These are phyloP conservation scores for Phytopythium mirpurense DNA, from an alignment of 352 stramenopile species.

Conservation along the genomic window DNA sequence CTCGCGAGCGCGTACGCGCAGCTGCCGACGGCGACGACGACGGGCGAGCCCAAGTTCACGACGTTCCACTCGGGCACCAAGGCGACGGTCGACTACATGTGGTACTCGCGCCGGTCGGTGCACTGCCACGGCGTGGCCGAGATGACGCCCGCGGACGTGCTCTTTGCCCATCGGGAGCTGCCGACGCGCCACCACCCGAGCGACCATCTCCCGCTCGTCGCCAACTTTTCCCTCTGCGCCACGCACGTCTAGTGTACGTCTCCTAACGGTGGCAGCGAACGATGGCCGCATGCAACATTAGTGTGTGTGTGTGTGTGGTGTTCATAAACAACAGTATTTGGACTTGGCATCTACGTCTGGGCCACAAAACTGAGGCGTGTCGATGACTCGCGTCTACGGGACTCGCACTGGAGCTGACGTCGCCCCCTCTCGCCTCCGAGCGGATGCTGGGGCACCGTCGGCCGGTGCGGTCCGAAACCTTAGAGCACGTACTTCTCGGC, in stretches of 20 bases:
- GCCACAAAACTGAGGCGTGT: slow-evolving; percentile 3
- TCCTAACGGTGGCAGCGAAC: too few relatives aligned
- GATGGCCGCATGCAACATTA: not conserved
- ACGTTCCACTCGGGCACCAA: slow-evolving; percentile 61
- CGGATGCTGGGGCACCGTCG: too few relatives aligned
- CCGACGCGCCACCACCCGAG: slow-evolving; percentile 51
- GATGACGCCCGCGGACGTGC: slow-evolving; percentile 40
- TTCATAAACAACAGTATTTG: slow-evolving; percentile 4
- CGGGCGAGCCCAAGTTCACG: slow-evolving; percentile 68
- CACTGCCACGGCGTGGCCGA: slow-evolving; percentile 64
- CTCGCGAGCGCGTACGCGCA: slow-evolving; percentile 67
- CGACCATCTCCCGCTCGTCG: slow-evolving; percentile 64
- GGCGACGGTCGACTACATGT: slow-evolving; percentile 66
- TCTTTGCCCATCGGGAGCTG: slow-evolving; percentile 45
- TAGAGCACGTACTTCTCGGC: slow-evolving; percentile 32
- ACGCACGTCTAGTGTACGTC: slow-evolving; percentile 4
- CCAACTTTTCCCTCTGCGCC: slow-evolving; percentile 43
- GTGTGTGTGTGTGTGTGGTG: too few relatives aligned
- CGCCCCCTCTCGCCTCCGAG: too few relatives aligned
- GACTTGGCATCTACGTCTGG: slow-evolving; percentile 8
- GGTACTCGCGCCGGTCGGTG: slow-evolving; percentile 40
- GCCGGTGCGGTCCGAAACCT: not conserved
- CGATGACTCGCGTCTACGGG: slow-evolving; percentile 1
- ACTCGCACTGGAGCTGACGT: slow-evolving; percentile 6
- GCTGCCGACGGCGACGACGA: slow-evolving; percentile 30